phyloP scores from a whole-genome alignment of 2,329 filamentous ascomycete species.

The Cercospora sp. region DNA sequence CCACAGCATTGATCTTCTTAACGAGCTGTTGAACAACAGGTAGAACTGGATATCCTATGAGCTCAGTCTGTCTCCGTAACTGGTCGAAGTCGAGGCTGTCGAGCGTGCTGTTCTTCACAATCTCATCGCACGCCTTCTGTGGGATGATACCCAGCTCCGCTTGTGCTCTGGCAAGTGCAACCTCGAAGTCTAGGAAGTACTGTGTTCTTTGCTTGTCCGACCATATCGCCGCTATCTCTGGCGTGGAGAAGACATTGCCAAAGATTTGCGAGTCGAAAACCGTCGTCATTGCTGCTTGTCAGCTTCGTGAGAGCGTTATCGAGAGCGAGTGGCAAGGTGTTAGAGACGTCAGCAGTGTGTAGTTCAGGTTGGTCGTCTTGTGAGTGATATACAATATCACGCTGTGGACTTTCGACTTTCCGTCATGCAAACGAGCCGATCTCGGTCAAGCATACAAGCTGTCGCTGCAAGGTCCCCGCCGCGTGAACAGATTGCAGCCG shows the following conservation, averaged over 20 bases:
- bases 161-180: conserved; percentile 34
- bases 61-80: conserved; percentile 30
- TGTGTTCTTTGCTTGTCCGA: conserved; percentile 33
- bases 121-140: conserved; percentile 33
- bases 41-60: conserved; percentile 36
- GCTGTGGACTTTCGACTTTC: no score
- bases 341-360: background rate
- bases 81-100: conserved; percentile 31
- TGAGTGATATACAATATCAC: no score
- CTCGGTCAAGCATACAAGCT: background rate
- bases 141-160: conserved; percentile 37
- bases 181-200: conserved; percentile 38
- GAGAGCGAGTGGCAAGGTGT: background rate
- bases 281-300: conserved; percentile 28
- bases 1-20: conserved; percentile 32
- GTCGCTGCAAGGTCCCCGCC: background rate
- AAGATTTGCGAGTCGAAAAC: conserved; percentile 37
- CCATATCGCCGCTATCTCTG: conserved; percentile 34
- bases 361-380: background rate
- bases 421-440: background rate
- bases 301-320: background rate
- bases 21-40: conserved; percentile 35
- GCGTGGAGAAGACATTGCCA: conserved; percentile 35
- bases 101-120: conserved; percentile 32
- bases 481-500: background rate